Base-by-base conservation (phyloP, 2,329 filamentous ascomycete genomes). In the Neospermospora avenae region DNA sequence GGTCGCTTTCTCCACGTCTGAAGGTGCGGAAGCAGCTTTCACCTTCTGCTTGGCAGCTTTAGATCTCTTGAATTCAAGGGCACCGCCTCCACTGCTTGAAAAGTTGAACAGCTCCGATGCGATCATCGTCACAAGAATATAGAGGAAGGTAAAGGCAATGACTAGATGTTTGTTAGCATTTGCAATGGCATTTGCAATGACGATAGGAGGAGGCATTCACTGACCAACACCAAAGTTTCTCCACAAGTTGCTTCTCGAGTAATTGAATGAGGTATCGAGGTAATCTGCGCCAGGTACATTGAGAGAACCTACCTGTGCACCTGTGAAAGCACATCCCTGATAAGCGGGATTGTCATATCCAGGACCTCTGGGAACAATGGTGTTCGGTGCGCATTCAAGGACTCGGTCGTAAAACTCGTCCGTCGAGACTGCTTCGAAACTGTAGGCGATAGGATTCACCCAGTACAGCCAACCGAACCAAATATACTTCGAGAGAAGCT, bases 71-170 rank as follows among this genome's bases (percentile, higher is more conserved):
- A 90, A 90, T 24, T 90, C 76, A 41, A 90, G 72, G 1, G 86
- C 87, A 55, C 87, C 88, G n/a, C 86, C 86, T 5, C 85, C 88
- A 16, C 77, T 76, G 1, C 77, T 75, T 20, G 80, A 78, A 69
- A 90, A 89, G 16, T 80, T 81, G 67, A 93, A 80, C 0, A 83
- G 67, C 68, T 96, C 90, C 16, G 87, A 86, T 0, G 86, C 88
- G 22, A 89, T 65, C 4, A 88, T 81, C 0, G 90, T 93, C 31
- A 93, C 74, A 11, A 86, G 65, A 13, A 96, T 82, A 69, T 93
- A 96, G 4, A 91, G 80, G 0, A 90, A 78, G 1, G 85, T 83
- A 65, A 91, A 95, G 0, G 87, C 90, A 66, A 93, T 85, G 1
- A 95, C 75, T 63, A 52, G 2, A 46, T 25, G n/a, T 1, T 39